Conservation (phyloP, 2,329 filamentous ascomycete genomes). For the Lachnellula hyalina region DNA sequence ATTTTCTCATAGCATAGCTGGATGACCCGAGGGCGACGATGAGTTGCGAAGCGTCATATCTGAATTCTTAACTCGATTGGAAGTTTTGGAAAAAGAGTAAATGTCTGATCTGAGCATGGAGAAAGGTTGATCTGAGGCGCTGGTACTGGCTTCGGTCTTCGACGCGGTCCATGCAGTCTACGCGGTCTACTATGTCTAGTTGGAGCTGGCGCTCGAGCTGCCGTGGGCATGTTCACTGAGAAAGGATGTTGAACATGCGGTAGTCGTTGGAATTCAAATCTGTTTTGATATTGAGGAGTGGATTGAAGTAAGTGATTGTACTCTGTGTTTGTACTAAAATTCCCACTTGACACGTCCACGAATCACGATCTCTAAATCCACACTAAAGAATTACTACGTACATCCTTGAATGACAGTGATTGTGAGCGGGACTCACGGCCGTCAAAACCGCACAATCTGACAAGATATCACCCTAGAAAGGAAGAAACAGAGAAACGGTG, state of each 20-base stretch:
- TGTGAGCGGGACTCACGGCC: neutral
- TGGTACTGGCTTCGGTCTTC: neutral
- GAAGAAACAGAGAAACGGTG: neutral
- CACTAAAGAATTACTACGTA: too few species aligned
- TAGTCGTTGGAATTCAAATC: too few species aligned
- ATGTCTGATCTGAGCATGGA: neutral
- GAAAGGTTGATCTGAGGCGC: neutral
- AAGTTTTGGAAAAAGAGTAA: slow-evolving; percentile 5
- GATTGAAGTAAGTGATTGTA: too few species aligned
- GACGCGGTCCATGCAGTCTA: neutral
- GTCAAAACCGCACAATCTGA: neutral
- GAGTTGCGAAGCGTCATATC: slow-evolving; percentile 8
- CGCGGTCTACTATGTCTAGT: too few species aligned
- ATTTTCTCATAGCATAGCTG: slow-evolving; percentile 10
- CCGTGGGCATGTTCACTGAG: too few species aligned
- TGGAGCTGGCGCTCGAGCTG: too few species aligned
- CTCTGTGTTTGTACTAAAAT: too few species aligned
- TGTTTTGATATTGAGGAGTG: too few species aligned
- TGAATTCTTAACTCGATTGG: slow-evolving; percentile 7
- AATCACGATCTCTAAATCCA: too few species aligned
- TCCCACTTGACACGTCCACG: too few species aligned
- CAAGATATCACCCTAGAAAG: neutral
- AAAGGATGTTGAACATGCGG: too few species aligned
- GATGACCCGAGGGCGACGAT: slow-evolving; percentile 9
- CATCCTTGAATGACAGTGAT: too few species aligned